Conservation (phyloP, 306 rosid species). For the Betula pendula region DNA sequence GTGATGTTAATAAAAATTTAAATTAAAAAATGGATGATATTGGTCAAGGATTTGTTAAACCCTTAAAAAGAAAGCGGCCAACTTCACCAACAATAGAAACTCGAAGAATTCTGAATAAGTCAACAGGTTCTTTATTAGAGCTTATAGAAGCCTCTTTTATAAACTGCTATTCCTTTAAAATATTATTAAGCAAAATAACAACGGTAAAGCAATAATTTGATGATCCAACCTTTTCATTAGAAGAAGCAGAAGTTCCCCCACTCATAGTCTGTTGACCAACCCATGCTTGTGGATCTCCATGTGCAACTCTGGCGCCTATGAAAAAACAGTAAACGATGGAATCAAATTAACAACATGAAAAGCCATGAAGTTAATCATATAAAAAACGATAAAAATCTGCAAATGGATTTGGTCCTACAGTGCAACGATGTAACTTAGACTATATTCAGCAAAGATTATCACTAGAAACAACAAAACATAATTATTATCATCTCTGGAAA, state of each 20-base stretch:
- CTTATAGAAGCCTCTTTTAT: neutral
- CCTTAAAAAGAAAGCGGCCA: too few species aligned
- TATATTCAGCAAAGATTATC: neutral
- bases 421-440: neutral
- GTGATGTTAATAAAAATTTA: too few species aligned
- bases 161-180: neutral
- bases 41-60: neutral
- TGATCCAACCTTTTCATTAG: constrained; percentile 51
- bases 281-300: constrained; percentile 67
- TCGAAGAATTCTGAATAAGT: neutral
- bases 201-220: neutral
- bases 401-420: neutral
- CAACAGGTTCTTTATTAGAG: neutral
- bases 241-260: constrained; percentile 49
- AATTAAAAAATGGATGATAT: too few species aligned
- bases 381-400: neutral
- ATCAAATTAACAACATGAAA: neutral
- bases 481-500: too few species aligned
- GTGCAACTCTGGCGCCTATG: constrained; percentile 72
- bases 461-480: neutral
- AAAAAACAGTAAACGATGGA: constrained; percentile 1
- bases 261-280: constrained; percentile 48
- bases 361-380: neutral
- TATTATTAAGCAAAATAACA: neutral
- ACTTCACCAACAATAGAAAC: neutral